These are phyloP conservation scores for Rhizomucor pusillus DNA, from an alignment of 371 early-diverging fungal genomes.

Conservation along the genomic window DNA sequence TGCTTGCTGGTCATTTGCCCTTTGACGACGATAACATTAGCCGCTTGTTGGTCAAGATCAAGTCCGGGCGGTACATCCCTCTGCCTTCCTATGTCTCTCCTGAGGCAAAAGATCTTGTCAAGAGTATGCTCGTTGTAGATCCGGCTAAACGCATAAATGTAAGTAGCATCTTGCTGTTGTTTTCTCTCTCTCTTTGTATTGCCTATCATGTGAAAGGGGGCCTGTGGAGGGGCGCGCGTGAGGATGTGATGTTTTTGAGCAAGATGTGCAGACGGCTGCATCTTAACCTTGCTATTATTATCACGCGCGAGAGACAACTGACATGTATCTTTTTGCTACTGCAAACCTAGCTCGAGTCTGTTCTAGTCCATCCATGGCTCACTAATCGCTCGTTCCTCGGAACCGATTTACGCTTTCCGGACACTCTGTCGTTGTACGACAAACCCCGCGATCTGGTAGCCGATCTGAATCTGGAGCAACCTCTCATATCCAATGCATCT, in stretches of 20 bases:
- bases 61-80: slow-evolving; percentile 44
- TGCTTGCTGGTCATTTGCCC: slow-evolving; percentile 86
- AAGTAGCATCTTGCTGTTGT: slow-evolving; percentile 5
- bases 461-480: slow-evolving; percentile 19
- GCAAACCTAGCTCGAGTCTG: slow-evolving; percentile 28
- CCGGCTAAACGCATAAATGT: slow-evolving; percentile 52
- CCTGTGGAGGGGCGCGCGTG: no score
- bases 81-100: slow-evolving; percentile 63
- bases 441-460: slow-evolving; percentile 13
- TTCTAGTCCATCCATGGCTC: slow-evolving; percentile 42
- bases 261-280: no score
- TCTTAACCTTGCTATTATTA: not conserved
- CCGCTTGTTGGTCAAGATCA: slow-evolving; percentile 65
- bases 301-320: slow-evolving; percentile 1
- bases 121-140: slow-evolving; percentile 55
- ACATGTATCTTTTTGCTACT: slow-evolving; percentile 4
- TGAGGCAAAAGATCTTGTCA: slow-evolving; percentile 60
- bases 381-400: slow-evolving; percentile 37
- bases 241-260: no score
- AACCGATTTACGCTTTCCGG: slow-evolving; percentile 27
- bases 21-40: slow-evolving; percentile 92
- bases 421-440: slow-evolving; percentile 8
- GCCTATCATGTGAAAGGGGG: not conserved
- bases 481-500: slow-evolving; percentile 17
- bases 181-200: not conserved